Conservation (phyloP, 2,329 filamentous ascomycete genomes). For the Apiospora hydei region DNA sequence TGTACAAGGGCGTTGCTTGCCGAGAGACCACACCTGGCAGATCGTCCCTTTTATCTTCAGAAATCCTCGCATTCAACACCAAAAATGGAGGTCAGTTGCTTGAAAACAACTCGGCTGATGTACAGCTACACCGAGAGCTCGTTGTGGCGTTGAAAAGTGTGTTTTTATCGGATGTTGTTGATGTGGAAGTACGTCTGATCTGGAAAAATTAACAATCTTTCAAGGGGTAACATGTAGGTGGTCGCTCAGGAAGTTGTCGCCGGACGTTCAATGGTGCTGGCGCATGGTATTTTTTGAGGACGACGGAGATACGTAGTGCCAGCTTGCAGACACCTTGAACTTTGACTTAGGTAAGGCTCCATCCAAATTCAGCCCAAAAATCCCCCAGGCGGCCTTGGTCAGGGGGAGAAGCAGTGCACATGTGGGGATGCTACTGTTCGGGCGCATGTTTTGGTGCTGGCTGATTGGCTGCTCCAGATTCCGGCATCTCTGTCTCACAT, state of each 20-base stretch:
- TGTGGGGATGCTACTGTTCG: too few relatives aligned
- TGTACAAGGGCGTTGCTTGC: too few relatives aligned
- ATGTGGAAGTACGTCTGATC: too few relatives aligned
- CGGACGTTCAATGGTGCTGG: not conserved
- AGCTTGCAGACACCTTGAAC: conserved; percentile 8
- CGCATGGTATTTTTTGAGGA: not conserved
- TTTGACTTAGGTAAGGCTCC: not conserved
- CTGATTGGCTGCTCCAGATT: conserved; percentile 1
- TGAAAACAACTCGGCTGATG: too few relatives aligned
- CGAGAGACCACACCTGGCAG: too few relatives aligned
- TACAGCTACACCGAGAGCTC: too few relatives aligned
- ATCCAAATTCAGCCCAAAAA: not conserved
- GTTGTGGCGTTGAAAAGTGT: too few relatives aligned
- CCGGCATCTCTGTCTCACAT: not conserved
- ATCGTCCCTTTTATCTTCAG: too few relatives aligned
- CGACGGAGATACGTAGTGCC: conserved; percentile 10
- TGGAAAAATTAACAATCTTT: too few relatives aligned
- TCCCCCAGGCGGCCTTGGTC: not conserved
- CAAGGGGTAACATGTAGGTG: not conserved
- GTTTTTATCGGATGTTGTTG: too few relatives aligned
- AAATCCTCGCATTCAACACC: too few relatives aligned
- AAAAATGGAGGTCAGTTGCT: too few relatives aligned
- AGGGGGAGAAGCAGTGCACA: not conserved
- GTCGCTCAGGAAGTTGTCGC: not conserved
- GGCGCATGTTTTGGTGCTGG: not conserved